Evolutionary conservation across 257 asterid species (phyloP).

Genomic region (Ophiorrhiza pumila): DNA sequence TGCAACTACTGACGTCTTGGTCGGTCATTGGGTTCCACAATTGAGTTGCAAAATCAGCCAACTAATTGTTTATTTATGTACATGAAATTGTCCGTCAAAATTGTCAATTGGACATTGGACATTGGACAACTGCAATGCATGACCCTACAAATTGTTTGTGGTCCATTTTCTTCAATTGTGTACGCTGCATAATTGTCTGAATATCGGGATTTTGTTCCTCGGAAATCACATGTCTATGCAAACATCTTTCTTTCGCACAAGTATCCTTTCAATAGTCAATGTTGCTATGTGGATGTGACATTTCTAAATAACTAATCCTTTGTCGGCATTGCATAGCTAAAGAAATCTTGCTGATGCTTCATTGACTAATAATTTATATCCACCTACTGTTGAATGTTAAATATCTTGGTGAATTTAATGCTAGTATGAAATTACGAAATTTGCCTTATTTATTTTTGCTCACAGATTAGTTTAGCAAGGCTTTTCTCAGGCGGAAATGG

Average conservation of each 20-base stretch:
- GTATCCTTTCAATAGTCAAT: background rate
- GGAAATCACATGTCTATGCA: background rate
- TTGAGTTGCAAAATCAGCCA: background rate
- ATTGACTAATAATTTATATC: background rate
- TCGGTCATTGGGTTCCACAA: background rate
- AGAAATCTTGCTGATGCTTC: background rate
- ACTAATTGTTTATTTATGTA: background rate
- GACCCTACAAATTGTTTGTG: background rate
- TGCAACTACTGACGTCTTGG: background rate
- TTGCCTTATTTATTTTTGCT: background rate
- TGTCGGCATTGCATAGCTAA: background rate
- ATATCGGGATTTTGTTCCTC: background rate
- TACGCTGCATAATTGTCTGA: background rate
- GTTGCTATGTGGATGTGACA: background rate
- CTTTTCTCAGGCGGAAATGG: background rate
- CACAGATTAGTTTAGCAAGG: no score
- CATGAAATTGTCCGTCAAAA: no score
- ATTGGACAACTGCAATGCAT: background rate
- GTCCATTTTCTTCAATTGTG: background rate
- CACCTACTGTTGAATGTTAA: background rate
- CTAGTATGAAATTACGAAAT: background rate
- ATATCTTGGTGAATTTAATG: background rate
- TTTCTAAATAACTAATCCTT: background rate
- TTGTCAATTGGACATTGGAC: background rate
- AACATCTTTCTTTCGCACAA: background rate